Evolutionary conservation across 1,284 basidiomycete genomes (phyloP).

Genomic region (Puccinia polysora): DNA sequence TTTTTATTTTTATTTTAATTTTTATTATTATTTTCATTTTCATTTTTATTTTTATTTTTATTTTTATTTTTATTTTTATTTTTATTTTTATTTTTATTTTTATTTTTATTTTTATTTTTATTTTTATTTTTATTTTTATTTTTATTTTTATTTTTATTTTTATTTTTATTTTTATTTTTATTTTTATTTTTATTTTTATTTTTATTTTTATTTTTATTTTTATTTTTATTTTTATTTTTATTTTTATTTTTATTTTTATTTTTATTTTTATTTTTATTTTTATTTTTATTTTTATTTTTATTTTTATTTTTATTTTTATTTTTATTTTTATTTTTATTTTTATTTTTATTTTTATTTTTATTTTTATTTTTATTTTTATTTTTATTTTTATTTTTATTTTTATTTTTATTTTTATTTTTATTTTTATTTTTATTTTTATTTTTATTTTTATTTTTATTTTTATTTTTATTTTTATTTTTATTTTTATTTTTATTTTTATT

Average conservation of each 20-base stretch:
- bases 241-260: not conserved
- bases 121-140: not conserved
- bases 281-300: not conserved
- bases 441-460: not conserved
- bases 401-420: not conserved
- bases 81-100: not conserved
- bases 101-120: not conserved
- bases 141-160: not conserved
- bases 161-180: not conserved
- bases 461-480: not conserved
- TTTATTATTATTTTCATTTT: no score
- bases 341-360: not conserved
- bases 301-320: not conserved
- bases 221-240: not conserved
- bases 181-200: not conserved
- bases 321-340: not conserved
- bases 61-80: not conserved
- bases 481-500: not conserved
- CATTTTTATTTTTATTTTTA: not conserved
- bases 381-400: not conserved
- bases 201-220: not conserved
- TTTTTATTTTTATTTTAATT: slow-evolving; percentile 1
- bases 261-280: not conserved
- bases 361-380: not conserved
- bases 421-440: not conserved